Evolutionary conservation across 139 green algal species (phyloP), one percentile per base, ranked within the genome.

Genomic region (Yamagishiella unicocca): DNA sequence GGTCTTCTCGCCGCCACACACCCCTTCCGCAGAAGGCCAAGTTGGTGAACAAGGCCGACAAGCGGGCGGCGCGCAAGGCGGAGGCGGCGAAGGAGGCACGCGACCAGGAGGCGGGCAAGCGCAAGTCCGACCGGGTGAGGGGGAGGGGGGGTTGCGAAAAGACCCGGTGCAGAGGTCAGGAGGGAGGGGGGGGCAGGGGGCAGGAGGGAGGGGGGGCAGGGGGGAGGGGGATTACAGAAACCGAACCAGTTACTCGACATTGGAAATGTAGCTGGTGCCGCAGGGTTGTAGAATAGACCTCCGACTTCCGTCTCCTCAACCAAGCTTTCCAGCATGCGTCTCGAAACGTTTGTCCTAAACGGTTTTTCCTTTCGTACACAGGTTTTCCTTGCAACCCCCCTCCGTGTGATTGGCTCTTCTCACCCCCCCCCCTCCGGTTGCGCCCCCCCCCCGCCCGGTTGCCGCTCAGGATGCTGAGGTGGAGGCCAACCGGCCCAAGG

Each of bases 81-180:
- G 64, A 72, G 64, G 73, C 83, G 67, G 64, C 84, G 2, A 91
- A 90, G 83, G 61, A 42, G 55, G 73, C 76, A 19, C 76, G 62
- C 27, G 76, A 93, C 53, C 61, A 94, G 77, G 85, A 92, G 79
- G 83, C 70, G 53, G 82, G 77, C 75, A 82, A 90, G 84, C 55
- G 55, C 1, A 86, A 90, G 84, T 82, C 64, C 64, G 90, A 84
- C n/a, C 27, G 74, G 58, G 73, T 72, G 38, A 1, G 67, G 62
- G 62, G 62, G 29, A 38, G 4, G 62, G 62, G 29, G 62, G 62
- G 22, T 10, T 17, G 64, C n/a, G n/a, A n/a, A n/a, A 4, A 4
- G n/a, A 58, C 50, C 12, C 50, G 17, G 17, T 58, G 50, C 14
- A 25, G 50, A 58, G 50, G 50, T 12, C 17, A 17, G 58, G 58